Conservation (phyloP, 2,329 filamentous ascomycete species). For the Fusarium drepaniforme region DNA sequence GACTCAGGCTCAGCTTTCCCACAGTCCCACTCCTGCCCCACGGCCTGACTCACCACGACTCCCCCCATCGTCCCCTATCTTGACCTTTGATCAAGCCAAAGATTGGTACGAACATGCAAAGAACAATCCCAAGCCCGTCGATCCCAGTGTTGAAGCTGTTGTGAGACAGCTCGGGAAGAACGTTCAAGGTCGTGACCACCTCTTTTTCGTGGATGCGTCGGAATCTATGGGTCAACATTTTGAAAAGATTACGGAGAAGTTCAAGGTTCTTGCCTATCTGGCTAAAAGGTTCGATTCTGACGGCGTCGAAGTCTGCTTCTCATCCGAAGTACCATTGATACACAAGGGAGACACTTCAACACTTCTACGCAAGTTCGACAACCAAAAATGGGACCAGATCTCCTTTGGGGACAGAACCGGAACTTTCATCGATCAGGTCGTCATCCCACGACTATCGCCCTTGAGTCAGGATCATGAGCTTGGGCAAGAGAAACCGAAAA, state of each 20-base stretch:
- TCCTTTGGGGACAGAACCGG: conserved; percentile 14
- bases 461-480: neutral
- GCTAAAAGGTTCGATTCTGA: conserved; percentile 18
- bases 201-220: conserved; percentile 23
- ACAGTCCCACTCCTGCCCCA: too few relatives aligned
- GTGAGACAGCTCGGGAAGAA: too few relatives aligned
- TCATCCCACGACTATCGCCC: neutral
- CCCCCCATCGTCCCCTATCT: too few relatives aligned
- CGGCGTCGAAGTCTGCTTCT: conserved; percentile 21
- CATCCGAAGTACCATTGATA: neutral
- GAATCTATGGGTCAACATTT: neutral
- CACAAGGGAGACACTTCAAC: neutral
- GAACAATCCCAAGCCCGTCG: too few relatives aligned
- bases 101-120: too few relatives aligned
- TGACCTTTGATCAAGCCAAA: too few relatives aligned
- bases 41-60: too few relatives aligned
- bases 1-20: too few relatives aligned
- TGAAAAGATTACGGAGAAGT: neutral
- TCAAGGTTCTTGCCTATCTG: conserved; percentile 7
- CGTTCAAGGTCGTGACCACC: conserved; percentile 12
- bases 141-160: too few relatives aligned
- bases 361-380: neutral
- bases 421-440: conserved; percentile 9
- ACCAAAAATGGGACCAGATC: conserved; percentile 8
- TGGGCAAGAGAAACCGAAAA: neutral